phyloP scores from a whole-genome alignment of 2,329 filamentous ascomycete genomes.

The Pseudohalonectria lignicola region DNA sequence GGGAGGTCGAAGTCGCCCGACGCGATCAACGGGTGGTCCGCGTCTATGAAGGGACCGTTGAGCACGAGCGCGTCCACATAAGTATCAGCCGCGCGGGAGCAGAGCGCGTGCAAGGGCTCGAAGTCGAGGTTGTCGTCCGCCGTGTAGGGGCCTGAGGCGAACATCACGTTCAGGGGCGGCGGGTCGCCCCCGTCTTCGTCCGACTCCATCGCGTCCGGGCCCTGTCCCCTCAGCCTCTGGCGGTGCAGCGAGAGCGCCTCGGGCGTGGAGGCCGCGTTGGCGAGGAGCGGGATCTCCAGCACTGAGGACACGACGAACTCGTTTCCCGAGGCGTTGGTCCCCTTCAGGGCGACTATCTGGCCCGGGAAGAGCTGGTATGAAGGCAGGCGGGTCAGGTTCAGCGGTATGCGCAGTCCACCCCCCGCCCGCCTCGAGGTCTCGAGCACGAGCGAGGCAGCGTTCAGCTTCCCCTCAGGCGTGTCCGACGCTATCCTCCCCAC shows the following conservation, averaged over 20 bases:
- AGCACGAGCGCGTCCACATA: constrained; percentile 73
- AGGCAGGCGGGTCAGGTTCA: constrained; percentile 60
- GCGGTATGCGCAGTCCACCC: constrained; percentile 67
- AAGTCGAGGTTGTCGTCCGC: constrained; percentile 88
- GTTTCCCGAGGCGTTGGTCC: constrained; percentile 76
- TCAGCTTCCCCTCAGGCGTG: constrained; percentile 74
- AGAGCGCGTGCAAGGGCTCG: constrained; percentile 73
- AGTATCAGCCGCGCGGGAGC: constrained; percentile 61
- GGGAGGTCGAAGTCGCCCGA: constrained; percentile 69
- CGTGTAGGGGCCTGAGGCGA: constrained; percentile 83
- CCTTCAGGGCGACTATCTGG: constrained; percentile 79
- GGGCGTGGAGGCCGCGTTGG: constrained; percentile 59
- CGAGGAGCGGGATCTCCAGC: constrained; percentile 63
- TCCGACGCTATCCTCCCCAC: constrained; percentile 90
- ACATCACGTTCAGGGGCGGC: constrained; percentile 62
- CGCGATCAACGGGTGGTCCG: constrained; percentile 81
- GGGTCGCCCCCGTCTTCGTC: constrained; percentile 43
- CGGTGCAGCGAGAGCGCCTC: constrained; percentile 57
- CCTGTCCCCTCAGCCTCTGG: constrained; percentile 50
- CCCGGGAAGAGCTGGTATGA: constrained; percentile 84
- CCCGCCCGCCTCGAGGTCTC: constrained; percentile 81
- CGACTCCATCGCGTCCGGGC: constrained; percentile 50
- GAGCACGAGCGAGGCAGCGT: constrained; percentile 72
- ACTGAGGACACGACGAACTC: constrained; percentile 74
- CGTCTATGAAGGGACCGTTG: constrained; percentile 79